Base-by-base conservation (phyloP, 768 basidiomycete genomes). In the Mycena filopes region DNA sequence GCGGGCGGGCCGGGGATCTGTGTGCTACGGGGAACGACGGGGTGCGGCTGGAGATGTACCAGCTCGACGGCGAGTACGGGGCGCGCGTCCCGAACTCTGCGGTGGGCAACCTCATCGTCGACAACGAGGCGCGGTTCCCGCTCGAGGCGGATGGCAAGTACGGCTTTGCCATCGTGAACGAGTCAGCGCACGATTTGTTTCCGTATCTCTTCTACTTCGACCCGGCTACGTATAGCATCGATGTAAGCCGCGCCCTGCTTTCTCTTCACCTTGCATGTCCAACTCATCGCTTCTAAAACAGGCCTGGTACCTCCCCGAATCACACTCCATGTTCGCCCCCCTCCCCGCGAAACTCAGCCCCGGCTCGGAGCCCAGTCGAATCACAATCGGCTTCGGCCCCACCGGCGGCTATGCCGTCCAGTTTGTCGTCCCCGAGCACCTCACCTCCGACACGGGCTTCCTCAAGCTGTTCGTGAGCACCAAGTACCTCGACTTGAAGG, bases 391-490 rank as follows among this genome's bases (percentile, higher is more conserved):
- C 5, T 67, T 63, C 38, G 66, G 66, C 51, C 31, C 66, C 5
- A 28, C 31, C 0, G 61, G 66, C 7, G 66, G 60, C 23, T 67
- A 63, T 36, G 67, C 67, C 21, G 65, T 68, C 50, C 54, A 59
- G 57, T 80, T 83, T 58, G 71, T 77, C 3, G 67, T 80, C 6
- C 72, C 74, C 8, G 73, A 74, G 15, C 72, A 72, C 20, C 67
- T 71, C 18, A 72, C 76, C 20, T 71, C 73, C 38, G 81, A 80
- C 43, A 78, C 79, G 0, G 81, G 81, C 15, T 84, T 84, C 72
- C 69, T 85, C 56, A 84, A 84, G 62, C 65, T 84, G 18, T 85
- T 85, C 67, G 76, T 84, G 8, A 84, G 82, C 15, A 83, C 81
- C 3, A 72, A 70, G 15, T 84, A 80, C 63, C 76, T 81, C 7